Percentiles rank a stretch among this genome's conserved stretches.
Conservation (phyloP, 768 basidiomycete genomes). For the Suillus americanus region DNA sequence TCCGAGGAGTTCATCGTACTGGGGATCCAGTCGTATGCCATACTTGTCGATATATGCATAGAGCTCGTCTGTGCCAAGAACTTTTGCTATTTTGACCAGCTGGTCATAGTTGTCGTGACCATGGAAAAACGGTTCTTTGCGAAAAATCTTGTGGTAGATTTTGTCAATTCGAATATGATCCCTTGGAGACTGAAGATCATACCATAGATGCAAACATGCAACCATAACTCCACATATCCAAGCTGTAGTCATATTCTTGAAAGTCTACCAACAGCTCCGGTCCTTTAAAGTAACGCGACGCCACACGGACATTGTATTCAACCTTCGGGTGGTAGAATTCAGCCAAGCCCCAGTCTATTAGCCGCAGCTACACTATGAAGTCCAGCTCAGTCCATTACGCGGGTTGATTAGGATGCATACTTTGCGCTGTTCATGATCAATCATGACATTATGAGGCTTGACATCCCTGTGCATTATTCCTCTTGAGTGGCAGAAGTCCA, state of each 20-base stretch:
- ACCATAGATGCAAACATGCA: conserved; percentile 99
- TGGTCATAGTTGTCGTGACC: conserved; percentile 99
- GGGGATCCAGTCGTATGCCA: conserved; percentile 92
- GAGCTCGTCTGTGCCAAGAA: conserved; percentile 93
- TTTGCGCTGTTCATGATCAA: conserved; percentile 96
- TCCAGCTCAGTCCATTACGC: conserved; percentile 5
- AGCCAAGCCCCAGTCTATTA: conserved; percentile 99
- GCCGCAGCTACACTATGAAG: conserved; percentile 60
- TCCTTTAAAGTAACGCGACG: conserved; percentile 97
- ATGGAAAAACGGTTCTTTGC: conserved; percentile 99
- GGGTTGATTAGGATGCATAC: conserved; percentile 39
- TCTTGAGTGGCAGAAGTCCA: conserved; percentile 97
- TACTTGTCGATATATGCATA: conserved; percentile 94
- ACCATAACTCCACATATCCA: conserved; percentile 99
- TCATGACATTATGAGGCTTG: conserved; percentile 99
- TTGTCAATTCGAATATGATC: conserved; percentile 2
- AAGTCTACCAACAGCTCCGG: conserved; percentile 96
- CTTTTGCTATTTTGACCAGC: conserved; percentile 96
- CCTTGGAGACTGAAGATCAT: conserved; percentile 20
- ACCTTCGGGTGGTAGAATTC: conserved; percentile 99
- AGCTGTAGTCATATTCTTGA: conserved; percentile 96
- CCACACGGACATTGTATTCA: conserved; percentile 97
- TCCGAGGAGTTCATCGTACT: conserved; percentile 92
- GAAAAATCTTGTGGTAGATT: conserved; percentile 73
- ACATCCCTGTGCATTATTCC: conserved; percentile 99